Conservation (phyloP, 164 flowering plant genomes). For the Kalanchoe fedtschenkoi region DNA sequence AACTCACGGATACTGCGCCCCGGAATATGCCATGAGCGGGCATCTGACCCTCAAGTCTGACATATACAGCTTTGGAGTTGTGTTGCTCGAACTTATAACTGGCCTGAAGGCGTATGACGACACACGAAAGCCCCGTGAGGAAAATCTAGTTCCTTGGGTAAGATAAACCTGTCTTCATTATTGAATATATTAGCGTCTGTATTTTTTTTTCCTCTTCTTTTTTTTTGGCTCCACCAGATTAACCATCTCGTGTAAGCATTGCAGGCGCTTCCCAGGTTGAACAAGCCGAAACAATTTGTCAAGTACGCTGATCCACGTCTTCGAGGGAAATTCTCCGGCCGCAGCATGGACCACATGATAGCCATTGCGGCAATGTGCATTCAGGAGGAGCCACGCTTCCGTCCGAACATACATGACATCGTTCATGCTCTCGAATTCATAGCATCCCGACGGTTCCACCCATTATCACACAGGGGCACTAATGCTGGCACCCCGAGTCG, state of each 20-base stretch:
- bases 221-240: neutral
- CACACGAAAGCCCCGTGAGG: slow-evolving; percentile 35
- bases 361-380: slow-evolving; percentile 74
- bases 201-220: neutral
- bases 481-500: slow-evolving; percentile 4
- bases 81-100: slow-evolving; percentile 61
- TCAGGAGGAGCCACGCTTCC: slow-evolving; percentile 55
- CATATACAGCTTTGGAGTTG: slow-evolving; percentile 81
- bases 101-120: slow-evolving; percentile 60
- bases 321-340: slow-evolving; percentile 40
- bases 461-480: slow-evolving; percentile 12
- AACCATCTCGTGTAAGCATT: slow-evolving; percentile 7
- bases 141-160: slow-evolving; percentile 64
- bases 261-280: slow-evolving; percentile 61
- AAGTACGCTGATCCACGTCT: slow-evolving; percentile 54
- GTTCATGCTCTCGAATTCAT: slow-evolving; percentile 68
- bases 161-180: slow-evolving; percentile 14
- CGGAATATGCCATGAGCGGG: slow-evolving; percentile 69
- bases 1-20: slow-evolving; percentile 81
- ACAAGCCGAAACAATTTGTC: slow-evolving; percentile 40
- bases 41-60: slow-evolving; percentile 70
- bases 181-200: no score
- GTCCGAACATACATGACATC: slow-evolving; percentile 59
- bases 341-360: slow-evolving; percentile 51
- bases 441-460: slow-evolving; percentile 29